Base-by-base conservation (phyloP, 441 rosid species). In the Flueggea neowawraea region DNA sequence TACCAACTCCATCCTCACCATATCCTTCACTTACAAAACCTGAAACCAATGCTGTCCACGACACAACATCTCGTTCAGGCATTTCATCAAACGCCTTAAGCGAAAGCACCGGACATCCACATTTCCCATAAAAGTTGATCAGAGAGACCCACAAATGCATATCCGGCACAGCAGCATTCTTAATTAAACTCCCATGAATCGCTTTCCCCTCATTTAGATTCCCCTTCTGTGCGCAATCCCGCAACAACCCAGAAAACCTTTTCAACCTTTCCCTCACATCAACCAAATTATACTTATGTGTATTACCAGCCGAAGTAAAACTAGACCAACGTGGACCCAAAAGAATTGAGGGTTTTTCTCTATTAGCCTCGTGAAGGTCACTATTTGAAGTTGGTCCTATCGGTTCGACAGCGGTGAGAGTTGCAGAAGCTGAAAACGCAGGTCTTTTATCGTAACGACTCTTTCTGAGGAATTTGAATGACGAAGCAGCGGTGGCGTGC, bases 41-140 rank as follows among this genome's bases (percentile, higher is more conserved):
- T 1, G 94, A 67, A 73, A 93, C 81, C 39, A 90, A 58, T 44
- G 90, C 83, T 71, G 87, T 88, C 82, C 80, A 90, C n/a, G 97
- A 90, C 58, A 93, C 82, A 54, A 85, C 82, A 73, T 90, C 97
- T 33, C 83, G 51, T 66, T 78, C 86, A 1, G 75, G 79, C 89
- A 88, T 86, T 63, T 79, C 89, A 55, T 78, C 67, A 49, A 88
- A 84, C 72, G 84, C 71, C 41, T 71, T 80, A 70, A 78, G 65
- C 0, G 89, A 82, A 57, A 74, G 82, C 3, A 59, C 69, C 45
- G 75, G 58, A 51, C 61, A 15, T 49, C 78, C 78, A 47, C 78
- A 80, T 68, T 93, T 93, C 0, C 88, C 83, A 65, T 93, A 93
- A 62, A 85, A 82, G 77, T 85, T 71, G 1, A 88, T 76, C 76